phyloP scores from a whole-genome alignment of 179 eudicot genomes.

The Carnegiea gigantea region DNA sequence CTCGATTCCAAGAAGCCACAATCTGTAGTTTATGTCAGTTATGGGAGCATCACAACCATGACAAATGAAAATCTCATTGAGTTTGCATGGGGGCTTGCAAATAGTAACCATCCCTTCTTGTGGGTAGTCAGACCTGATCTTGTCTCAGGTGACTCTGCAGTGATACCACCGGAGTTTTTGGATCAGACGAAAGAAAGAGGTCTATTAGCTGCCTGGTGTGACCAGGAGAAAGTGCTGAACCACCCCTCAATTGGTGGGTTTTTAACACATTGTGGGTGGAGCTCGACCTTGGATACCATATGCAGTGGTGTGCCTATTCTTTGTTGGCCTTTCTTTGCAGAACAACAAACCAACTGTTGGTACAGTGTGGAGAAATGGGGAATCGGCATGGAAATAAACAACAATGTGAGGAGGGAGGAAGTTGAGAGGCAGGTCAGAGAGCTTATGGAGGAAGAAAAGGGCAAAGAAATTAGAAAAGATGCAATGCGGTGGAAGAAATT shows the following conservation, averaged over 20 bases:
- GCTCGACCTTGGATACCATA: conserved; percentile 45
- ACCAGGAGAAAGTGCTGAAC: conserved; percentile 20
- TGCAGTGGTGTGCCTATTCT: conserved; percentile 46
- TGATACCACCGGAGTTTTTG: conserved; percentile 26
- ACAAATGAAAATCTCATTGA: conserved; percentile 35
- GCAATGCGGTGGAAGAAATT: conserved; percentile 37
- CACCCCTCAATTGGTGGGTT: conserved; percentile 29
- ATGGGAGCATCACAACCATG: conserved; percentile 52
- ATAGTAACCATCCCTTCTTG: conserved; percentile 39
- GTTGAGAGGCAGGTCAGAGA: conserved; percentile 40
- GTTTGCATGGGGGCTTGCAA: conserved; percentile 57
- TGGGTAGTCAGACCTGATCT: conserved; percentile 51
- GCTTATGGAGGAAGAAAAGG: conserved; percentile 49
- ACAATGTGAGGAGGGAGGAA: conserved; percentile 36
- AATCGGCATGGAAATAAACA: conserved; percentile 45
- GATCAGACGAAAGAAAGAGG: conserved; percentile 25
- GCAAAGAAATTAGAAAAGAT: conserved; percentile 33
- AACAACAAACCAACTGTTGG: conserved; percentile 51
- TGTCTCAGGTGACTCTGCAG: conserved; percentile 30
- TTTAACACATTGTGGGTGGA: conserved; percentile 50
- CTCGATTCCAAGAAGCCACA: conserved; percentile 28
- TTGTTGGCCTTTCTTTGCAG: conserved; percentile 62
- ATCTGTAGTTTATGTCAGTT: conserved; percentile 49
- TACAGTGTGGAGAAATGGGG: conserved; percentile 42
- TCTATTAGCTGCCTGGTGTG: conserved; percentile 28